These are phyloP conservation scores for Xeromyces bisporus DNA, from an alignment of 495 filamentous ascomycete genomes.

Conservation along the genomic window DNA sequence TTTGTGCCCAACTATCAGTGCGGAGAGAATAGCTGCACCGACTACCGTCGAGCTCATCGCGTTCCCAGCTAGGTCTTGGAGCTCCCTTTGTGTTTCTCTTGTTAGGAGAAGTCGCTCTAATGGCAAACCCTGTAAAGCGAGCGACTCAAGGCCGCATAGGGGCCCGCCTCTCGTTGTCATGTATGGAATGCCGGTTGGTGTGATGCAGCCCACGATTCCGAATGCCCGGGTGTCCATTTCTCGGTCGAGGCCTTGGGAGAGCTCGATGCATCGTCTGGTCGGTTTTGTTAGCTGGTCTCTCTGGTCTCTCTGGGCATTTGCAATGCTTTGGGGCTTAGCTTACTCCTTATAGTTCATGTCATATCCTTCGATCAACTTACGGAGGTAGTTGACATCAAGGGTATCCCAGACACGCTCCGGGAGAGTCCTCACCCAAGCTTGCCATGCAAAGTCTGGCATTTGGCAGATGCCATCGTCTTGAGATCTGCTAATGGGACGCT, in stretches of 20 bases:
- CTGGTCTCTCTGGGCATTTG: background rate
- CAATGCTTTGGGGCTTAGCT: slow-evolving; percentile 3
- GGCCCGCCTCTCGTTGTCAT: slow-evolving; percentile 45
- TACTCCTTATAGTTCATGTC: slow-evolving; percentile 51
- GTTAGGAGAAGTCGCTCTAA: slow-evolving; percentile 43
- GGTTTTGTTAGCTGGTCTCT: slow-evolving; percentile 2
- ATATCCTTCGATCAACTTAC: slow-evolving; percentile 23
- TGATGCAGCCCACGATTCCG: slow-evolving; percentile 55
- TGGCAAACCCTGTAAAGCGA: slow-evolving; percentile 58
- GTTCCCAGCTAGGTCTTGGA: slow-evolving; percentile 65
- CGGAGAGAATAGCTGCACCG: slow-evolving; percentile 40
- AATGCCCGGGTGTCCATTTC: slow-evolving; percentile 26
- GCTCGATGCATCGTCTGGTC: slow-evolving; percentile 38
- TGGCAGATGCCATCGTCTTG: slow-evolving; percentile 30
- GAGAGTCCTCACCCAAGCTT: slow-evolving; percentile 26
- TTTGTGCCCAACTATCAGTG: slow-evolving; percentile 28
- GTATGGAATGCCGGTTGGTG: slow-evolving; percentile 48
- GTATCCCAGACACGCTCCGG: slow-evolving; percentile 48
- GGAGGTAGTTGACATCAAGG: slow-evolving; percentile 44
- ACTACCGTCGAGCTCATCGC: slow-evolving; percentile 71
- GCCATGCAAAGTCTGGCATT: slow-evolving; percentile 39
- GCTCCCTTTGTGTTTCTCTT: slow-evolving; percentile 42
- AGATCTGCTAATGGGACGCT: slow-evolving; percentile 41
- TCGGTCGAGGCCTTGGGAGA: slow-evolving; percentile 64
- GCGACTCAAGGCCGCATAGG: slow-evolving; percentile 46